Evolutionary conservation across 1,139 yeast species (phyloP), one percentile per base, ranked within the genome.

Genomic region (Debaryomycetaceae sp.): DNA sequence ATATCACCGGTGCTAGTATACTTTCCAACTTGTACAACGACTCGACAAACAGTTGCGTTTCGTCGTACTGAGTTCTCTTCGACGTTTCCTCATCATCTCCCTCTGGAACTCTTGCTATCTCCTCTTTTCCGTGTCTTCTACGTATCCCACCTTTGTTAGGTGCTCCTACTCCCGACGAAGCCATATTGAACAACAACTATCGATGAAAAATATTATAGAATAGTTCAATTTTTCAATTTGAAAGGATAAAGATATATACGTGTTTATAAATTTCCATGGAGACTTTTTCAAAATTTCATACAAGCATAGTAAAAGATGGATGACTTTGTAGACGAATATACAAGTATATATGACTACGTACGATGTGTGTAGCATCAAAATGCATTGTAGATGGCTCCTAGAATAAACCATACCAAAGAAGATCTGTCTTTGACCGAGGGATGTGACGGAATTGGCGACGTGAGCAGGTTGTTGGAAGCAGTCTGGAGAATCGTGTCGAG

Each of bases 1-100:
- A 75, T 34, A 75, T 52, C 6, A 78, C 48, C 27, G 83, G 83
- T 13, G 72, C 76, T 43, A 70, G 57, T 52, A 69, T 63, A 24
- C 63, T 47, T 52, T 72, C 77, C 41, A 70, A 57, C 41, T 58
- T 56, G 36, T 52, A 48, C 41, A 70, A 60, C 5, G 75, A 66
- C 24, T 59, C 60, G 40, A 56, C 55, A 37, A 65, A 66, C 44
- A 69, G 70, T 49, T 63, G 56, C 30, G 63, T 50, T 40, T 68
- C 70, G 37, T 66, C 61, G 44, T 58, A 62, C 47, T 59, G 56
- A 22, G 62, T 59, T 47, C 65, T 55, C 48, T 70, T 69, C 24
- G 51, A 49, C 13, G 48, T 50, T 8, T 57, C 66, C 14, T 52
- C 57, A 24, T 60, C 58, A 23, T 47, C 52, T 31, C 49, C 53